Conservation (phyloP, 1,284 basidiomycete genomes). For the Sporisorium exsertum region DNA sequence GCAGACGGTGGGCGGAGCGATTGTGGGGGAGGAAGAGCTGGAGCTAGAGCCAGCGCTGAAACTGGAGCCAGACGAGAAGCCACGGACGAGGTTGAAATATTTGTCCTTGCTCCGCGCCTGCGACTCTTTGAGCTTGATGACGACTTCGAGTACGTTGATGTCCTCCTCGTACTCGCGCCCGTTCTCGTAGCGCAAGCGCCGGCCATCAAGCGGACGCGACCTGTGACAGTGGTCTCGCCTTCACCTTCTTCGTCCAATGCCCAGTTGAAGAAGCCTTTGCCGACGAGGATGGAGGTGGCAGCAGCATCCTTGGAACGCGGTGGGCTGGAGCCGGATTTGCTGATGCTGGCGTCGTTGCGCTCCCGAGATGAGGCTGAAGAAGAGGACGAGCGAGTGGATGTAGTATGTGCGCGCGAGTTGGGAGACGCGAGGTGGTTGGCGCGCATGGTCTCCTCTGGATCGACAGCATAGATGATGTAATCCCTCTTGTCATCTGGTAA, state of each 20-base stretch:
- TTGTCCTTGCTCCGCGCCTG: conserved; percentile 59
- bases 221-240: conserved; percentile 62
- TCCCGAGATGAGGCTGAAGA: conserved; percentile 14
- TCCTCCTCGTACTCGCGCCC: conserved; percentile 55
- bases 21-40: conserved; percentile 1
- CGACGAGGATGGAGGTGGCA: conserved; percentile 55
- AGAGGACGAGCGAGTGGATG: conserved; percentile 30
- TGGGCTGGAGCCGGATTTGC: conserved; percentile 35
- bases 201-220: conserved; percentile 58
- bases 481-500: conserved; percentile 60
- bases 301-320: conserved; percentile 27
- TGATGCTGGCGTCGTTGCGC: conserved; percentile 37
- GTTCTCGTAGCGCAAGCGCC: conserved; percentile 53
- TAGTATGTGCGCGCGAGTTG: conserved; percentile 18
- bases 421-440: conserved; percentile 43
- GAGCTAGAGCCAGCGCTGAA: conserved; percentile 29
- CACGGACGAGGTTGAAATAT: conserved; percentile 56
- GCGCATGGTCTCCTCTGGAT: conserved; percentile 63
- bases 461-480: conserved; percentile 68
- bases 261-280: conserved; percentile 66
- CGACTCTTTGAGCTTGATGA: conserved; percentile 64
- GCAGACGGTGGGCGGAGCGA: conserved; percentile 14
- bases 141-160: conserved; percentile 62
- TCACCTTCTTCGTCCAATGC: conserved; percentile 64
- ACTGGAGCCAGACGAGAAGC: conserved; percentile 39